These are phyloP conservation scores for Backusella parvicylindrica DNA, from an alignment of 192 early-diverging fungal species.

Conservation along the genomic window DNA sequence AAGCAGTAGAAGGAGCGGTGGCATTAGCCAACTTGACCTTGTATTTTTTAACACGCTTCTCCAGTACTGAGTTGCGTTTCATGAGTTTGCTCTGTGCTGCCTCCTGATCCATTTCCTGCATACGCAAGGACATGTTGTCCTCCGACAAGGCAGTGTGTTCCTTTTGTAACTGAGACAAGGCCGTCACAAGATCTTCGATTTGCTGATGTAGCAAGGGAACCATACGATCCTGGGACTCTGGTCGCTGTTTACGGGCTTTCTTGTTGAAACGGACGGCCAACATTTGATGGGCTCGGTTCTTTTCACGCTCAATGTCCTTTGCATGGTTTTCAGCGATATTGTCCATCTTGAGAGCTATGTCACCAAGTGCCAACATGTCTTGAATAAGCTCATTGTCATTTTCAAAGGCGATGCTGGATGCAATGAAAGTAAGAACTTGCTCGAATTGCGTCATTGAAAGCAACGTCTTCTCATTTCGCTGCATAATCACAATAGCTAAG, in stretches of 20 bases:
- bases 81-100: conserved; percentile 52
- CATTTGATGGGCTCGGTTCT: conserved; percentile 45
- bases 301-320: conserved; percentile 48
- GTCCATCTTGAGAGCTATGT: conserved; percentile 66
- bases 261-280: conserved; percentile 45
- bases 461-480: conserved; percentile 73
- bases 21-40: conserved; percentile 30
- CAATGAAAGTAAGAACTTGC: conserved; percentile 73
- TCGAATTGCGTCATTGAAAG: conserved; percentile 74
- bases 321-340: conserved; percentile 58
- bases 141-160: conserved; percentile 66
- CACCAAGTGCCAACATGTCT: conserved; percentile 69
- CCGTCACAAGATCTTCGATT: conserved; percentile 58
- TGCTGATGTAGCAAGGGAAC: conserved; percentile 50
- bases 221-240: background rate
- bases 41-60: conserved; percentile 45
- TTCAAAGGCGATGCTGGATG: conserved; percentile 52
- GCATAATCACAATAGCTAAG: conserved; percentile 79
- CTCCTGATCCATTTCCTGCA: conserved; percentile 43
- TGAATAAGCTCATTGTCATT: conserved; percentile 63
- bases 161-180: conserved; percentile 61
- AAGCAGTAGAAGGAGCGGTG: background rate
- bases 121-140: conserved; percentile 49
- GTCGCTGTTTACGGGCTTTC: background rate
- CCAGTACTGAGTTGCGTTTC: conserved; percentile 37